Percentiles rank a stretch among this genome's conserved stretches.
phyloP scores from a whole-genome alignment of 2,329 filamentous ascomycete genomes.

The Myriosclerotinia curreyana region DNA sequence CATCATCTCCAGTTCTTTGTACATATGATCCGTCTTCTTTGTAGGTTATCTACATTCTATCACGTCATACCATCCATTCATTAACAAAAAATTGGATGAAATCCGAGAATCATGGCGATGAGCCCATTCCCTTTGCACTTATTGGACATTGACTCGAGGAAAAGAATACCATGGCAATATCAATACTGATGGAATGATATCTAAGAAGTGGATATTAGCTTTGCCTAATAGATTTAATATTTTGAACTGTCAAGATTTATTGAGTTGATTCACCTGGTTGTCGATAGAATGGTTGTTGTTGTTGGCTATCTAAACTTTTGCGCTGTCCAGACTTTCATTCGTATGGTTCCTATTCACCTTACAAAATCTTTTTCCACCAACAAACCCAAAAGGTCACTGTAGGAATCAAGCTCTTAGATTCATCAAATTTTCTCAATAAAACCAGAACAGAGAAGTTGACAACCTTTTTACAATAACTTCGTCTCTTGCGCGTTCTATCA shows the following conservation, averaged over 20 bases:
- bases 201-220: background rate
- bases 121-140: background rate
- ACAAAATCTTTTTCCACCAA: background rate
- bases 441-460: background rate
- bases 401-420: background rate
- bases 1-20: no score
- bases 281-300: background rate
- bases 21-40: no score
- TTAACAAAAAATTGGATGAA: background rate
- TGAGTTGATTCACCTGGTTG: background rate
- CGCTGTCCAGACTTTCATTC: background rate
- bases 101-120: background rate
- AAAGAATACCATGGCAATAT: background rate
- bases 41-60: no score
- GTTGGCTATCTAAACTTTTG: background rate
- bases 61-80: background rate
- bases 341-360: background rate
- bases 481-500: background rate
- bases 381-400: background rate
- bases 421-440: background rate
- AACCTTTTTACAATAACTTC: background rate
- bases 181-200: background rate
- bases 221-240: background rate
- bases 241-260: background rate
- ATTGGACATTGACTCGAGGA: background rate